Percentiles rank a stretch among this genome's conserved stretches.
These are phyloP conservation scores for Marvania coccoides DNA, from an alignment of 139 green algal species.

Conservation along the genomic window DNA sequence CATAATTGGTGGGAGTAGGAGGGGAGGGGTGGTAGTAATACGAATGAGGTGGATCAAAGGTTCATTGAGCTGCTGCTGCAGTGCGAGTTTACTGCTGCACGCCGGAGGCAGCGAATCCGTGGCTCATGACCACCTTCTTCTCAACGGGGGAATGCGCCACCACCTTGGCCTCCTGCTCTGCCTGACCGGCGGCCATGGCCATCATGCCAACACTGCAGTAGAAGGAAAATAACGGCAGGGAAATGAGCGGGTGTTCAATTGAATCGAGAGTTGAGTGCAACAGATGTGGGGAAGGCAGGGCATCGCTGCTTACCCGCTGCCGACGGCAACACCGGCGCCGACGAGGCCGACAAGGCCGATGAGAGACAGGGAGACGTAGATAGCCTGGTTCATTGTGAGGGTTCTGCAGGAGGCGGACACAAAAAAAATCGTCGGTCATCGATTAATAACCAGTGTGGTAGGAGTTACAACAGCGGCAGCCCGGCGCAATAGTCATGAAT, in stretches of 20 bases:
- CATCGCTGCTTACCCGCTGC: constrained; percentile 16
- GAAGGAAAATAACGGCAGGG: background rate
- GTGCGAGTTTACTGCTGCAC: background rate
- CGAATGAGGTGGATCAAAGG: too few relatives aligned
- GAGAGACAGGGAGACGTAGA: constrained; percentile 42
- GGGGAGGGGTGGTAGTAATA: too few relatives aligned
- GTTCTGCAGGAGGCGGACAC: background rate
- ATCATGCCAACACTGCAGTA: constrained; percentile 40
- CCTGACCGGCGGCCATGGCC: constrained; percentile 20
- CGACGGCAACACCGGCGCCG: constrained; percentile 48
- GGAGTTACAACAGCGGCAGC: too few relatives aligned
- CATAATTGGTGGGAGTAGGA: too few relatives aligned
- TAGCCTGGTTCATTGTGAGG: constrained; percentile 21
- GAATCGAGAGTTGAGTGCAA: too few relatives aligned
- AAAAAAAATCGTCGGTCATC: too few relatives aligned
- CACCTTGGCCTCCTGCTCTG: constrained; percentile 26
- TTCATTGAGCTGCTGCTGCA: too few relatives aligned
- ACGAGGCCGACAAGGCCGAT: constrained; percentile 36
- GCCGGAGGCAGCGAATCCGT: constrained; percentile 33
- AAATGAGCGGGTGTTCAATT: too few relatives aligned
- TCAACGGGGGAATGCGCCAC: constrained; percentile 27
- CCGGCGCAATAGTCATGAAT: too few relatives aligned
- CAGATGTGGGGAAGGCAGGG: background rate
- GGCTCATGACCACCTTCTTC: constrained; percentile 13
- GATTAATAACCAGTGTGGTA: too few relatives aligned